Base-by-base conservation (phyloP, 495 filamentous ascomycete genomes). In the Arthonia radiata region DNA sequence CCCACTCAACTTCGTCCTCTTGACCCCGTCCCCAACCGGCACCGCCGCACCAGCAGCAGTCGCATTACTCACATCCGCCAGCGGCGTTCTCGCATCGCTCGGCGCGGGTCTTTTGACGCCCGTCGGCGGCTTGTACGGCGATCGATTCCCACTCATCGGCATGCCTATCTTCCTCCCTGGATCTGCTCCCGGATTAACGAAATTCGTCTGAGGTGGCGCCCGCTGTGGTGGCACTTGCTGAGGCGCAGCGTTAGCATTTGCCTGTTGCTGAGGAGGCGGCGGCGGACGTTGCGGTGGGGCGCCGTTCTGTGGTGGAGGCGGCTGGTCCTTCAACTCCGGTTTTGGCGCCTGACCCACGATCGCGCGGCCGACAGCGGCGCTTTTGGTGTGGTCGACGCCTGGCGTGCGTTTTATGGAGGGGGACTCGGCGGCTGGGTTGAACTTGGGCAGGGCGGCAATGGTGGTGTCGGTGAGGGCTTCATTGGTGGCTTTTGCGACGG, bases 341-440 rank as follows among this genome's bases (percentile, higher is more conserved):
- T 10, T 25, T 18, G 8, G 13, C 24, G 12, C 15, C 31, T 27
- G 23, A 28, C n/a, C 22, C 31, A 21, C 25, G 28, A 25, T 17
- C 36, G 32, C 47, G 25, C 48, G 61, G 2, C 50, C 53, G 0
- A 89, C 52, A 0, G 76, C 71, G 18, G 66, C 63, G 15, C 64
- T 73, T 29, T 64, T 71, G 15, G 52, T 66, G 37, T 86, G 76
- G 35, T 91, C 79, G 25, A 93, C 59, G n/a, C 81, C 81, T 0
- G 73, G 69, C 3, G 82, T 91, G 39, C 83, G 80, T 17, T 76
- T 69, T 32, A 91, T 83, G 0, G 77, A 80, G 0, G 81, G 77
- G 33, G 73, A 81, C 36, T 90, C 79, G 3, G 67, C 57, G 30
- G 71, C 64, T 2, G 79, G 79, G 40, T 93, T 76, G 47, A 91